phyloP scores from a whole-genome alignment of 768 basidiomycete species.

The Suillus ampliporus region DNA sequence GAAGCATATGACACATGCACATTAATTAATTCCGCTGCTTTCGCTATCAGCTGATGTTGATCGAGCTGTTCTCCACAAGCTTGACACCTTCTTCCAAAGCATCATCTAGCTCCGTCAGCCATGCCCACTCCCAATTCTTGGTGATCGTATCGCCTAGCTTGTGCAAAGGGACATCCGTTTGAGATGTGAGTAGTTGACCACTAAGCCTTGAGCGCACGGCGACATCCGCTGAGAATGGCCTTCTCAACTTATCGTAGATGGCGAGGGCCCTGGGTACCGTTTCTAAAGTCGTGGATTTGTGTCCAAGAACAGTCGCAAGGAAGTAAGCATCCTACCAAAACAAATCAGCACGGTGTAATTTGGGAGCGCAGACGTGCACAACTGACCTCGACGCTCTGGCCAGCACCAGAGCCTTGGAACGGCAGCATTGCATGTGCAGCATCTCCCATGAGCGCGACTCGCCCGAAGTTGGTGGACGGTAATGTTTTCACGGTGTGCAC shows the following conservation, averaged over 20 bases:
- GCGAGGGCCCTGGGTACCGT: slow-evolving; percentile 48
- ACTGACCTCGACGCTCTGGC: slow-evolving; percentile 50
- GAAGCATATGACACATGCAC: not conserved
- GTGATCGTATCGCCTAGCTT: slow-evolving; percentile 48
- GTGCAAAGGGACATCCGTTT: slow-evolving; percentile 37
- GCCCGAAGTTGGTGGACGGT: slow-evolving; percentile 53
- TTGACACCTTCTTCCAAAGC: slow-evolving; percentile 24
- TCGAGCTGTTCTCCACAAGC: slow-evolving; percentile 16
- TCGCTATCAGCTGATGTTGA: not conserved
- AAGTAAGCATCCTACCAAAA: slow-evolving; percentile 46
- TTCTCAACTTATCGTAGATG: slow-evolving; percentile 56
- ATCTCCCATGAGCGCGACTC: slow-evolving; percentile 54
- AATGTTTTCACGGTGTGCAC: slow-evolving; percentile 63
- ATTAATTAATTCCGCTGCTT: too few species aligned
- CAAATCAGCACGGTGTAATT: not conserved
- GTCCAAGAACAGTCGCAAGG: slow-evolving; percentile 48
- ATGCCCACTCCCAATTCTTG: slow-evolving; percentile 64
- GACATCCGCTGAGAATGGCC: slow-evolving; percentile 49
- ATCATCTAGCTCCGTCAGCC: slow-evolving; percentile 29
- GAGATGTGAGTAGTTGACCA: slow-evolving; percentile 22
- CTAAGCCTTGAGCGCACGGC: slow-evolving; percentile 28
- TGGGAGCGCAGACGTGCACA: too few species aligned
- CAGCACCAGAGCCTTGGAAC: slow-evolving; percentile 50
- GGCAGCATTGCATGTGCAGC: slow-evolving; percentile 51
- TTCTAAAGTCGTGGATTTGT: slow-evolving; percentile 40